phyloP scores from a whole-genome alignment of 2,329 filamentous ascomycete species.

The Aaosphaeria arxii region DNA sequence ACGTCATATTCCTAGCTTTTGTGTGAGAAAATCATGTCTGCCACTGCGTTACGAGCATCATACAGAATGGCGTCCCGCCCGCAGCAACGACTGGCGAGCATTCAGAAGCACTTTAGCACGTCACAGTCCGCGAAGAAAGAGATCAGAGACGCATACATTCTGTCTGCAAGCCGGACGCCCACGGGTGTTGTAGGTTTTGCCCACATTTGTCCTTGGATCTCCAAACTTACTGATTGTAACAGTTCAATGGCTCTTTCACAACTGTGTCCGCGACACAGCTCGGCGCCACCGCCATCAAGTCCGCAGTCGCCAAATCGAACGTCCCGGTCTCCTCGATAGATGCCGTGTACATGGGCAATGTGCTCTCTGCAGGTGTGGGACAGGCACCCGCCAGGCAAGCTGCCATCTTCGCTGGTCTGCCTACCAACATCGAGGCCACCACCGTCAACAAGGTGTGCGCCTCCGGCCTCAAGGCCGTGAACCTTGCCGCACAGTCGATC shows the following conservation, averaged over 20 bases:
- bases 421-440: constrained; percentile 76
- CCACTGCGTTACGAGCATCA: constrained; percentile 28
- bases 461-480: constrained; percentile 89
- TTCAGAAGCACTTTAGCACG: constrained; percentile 37
- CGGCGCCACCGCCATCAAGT: constrained; percentile 86
- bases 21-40: constrained; percentile 22
- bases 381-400: constrained; percentile 93
- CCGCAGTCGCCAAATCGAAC: constrained; percentile 80
- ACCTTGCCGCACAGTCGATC: constrained; percentile 88
- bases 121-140: constrained; percentile 51
- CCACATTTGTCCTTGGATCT: background rate
- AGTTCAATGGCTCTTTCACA: constrained; percentile 94
- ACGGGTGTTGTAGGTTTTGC: constrained; percentile 70
- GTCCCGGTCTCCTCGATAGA: constrained; percentile 78
- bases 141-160: constrained; percentile 87
- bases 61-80: constrained; percentile 34
- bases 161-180: constrained; percentile 85
- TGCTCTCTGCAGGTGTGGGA: constrained; percentile 77
- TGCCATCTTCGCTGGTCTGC: constrained; percentile 79
- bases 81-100: constrained; percentile 34
- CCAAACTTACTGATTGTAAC: background rate
- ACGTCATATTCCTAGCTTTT: constrained; percentile 1
- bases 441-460: constrained; percentile 99
- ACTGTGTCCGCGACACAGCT: constrained; percentile 83
- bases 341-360: constrained; percentile 97